Percentiles rank a stretch among this genome's conserved stretches.
These are phyloP conservation scores for Phyllosticta citriasiana DNA, from an alignment of 2,329 filamentous ascomycete genomes.

Conservation along the genomic window DNA sequence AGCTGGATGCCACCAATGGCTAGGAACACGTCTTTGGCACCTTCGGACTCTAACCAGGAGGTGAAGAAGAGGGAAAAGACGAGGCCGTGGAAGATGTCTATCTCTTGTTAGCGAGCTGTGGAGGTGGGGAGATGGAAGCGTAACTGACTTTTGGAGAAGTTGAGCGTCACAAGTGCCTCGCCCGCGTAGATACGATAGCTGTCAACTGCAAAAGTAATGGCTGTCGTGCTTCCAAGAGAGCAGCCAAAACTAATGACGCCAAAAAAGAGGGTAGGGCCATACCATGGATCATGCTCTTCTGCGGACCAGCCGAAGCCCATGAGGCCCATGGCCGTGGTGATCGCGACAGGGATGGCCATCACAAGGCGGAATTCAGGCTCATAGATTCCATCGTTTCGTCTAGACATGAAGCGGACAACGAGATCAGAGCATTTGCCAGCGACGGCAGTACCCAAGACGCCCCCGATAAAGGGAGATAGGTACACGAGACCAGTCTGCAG, in stretches of 20 bases:
- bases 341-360: conserved; percentile 71
- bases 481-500: conserved; percentile 80
- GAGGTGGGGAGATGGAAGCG: neutral
- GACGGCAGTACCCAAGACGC: conserved; percentile 80
- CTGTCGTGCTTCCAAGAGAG: conserved; percentile 76
- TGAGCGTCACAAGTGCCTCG: conserved; percentile 86
- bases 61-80: conserved; percentile 85
- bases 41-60: conserved; percentile 66
- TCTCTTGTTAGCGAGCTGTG: neutral
- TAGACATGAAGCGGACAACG: conserved; percentile 71
- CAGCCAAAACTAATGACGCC: conserved; percentile 88
- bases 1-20: conserved; percentile 81
- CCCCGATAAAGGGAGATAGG: conserved; percentile 80
- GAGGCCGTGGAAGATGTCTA: conserved; percentile 75
- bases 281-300: conserved; percentile 64
- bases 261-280: conserved; percentile 89
- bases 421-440: conserved; percentile 81
- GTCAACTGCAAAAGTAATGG: conserved; percentile 91
- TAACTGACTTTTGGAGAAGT: conserved; percentile 71
- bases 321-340: conserved; percentile 73
- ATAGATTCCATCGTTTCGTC: conserved; percentile 70
- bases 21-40: conserved; percentile 68
- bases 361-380: conserved; percentile 57
- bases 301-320: conserved; percentile 98
- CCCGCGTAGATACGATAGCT: conserved; percentile 88